Evolutionary conservation across 2,329 filamentous ascomycete species (phyloP).

Genomic region (Monilinia aucupariae): DNA sequence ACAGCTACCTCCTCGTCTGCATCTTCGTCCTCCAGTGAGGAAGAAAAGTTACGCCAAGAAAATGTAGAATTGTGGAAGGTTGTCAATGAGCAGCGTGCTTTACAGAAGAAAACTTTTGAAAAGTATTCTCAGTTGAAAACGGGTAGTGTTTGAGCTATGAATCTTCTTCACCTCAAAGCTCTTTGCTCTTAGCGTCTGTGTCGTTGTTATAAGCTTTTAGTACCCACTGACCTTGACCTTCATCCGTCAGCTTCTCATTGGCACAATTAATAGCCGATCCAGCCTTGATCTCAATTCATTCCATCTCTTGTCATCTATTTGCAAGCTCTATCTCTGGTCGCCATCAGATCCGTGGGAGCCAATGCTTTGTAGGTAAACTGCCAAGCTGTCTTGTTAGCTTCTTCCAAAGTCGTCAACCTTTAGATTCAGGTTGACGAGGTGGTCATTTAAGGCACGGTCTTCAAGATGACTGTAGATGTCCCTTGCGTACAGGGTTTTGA

Average conservation of each 20-base stretch:
- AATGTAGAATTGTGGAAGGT: constrained; percentile 44
- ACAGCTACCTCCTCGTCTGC: background rate
- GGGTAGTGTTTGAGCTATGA: constrained; percentile 19
- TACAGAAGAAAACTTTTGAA: constrained; percentile 40
- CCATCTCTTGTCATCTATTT: background rate
- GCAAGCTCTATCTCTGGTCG: background rate
- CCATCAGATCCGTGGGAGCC: background rate
- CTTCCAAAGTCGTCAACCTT: background rate
- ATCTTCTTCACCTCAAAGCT: constrained; percentile 9
- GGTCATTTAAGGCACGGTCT: background rate
- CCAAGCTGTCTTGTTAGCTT: background rate
- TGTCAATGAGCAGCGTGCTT: constrained; percentile 41
- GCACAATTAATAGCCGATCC: background rate
- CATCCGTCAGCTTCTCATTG: background rate
- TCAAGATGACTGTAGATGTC: background rate
- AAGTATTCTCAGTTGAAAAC: constrained; percentile 33
- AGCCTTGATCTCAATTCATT: background rate
- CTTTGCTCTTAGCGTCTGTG: constrained; percentile 3
- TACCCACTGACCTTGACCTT: background rate
- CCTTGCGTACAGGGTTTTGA: background rate
- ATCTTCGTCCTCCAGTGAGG: constrained; percentile 35
- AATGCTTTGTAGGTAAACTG: background rate
- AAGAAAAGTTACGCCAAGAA: constrained; percentile 36
- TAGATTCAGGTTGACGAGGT: background rate
- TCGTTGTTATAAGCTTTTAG: constrained; percentile 8